Conservation (phyloP, 2,329 filamentous ascomycete species). For the Lasiodiplodia theobromae region DNA sequence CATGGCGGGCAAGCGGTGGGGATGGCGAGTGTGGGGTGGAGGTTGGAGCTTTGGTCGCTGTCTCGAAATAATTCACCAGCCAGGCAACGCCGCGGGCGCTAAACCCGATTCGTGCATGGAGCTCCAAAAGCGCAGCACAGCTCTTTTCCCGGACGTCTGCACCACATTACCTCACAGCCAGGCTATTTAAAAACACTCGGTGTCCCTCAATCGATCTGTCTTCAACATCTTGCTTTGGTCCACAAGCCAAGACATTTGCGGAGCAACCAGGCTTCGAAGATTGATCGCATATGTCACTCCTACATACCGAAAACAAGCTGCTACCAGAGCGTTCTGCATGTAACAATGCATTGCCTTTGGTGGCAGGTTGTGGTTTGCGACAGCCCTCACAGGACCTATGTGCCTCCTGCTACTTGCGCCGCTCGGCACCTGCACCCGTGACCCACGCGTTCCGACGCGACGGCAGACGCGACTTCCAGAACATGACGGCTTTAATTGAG, state of each 20-base stretch:
- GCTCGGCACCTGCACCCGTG: not conserved
- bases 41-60: constrained; percentile 8
- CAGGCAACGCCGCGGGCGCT: constrained; percentile 1
- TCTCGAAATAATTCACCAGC: constrained; percentile 25
- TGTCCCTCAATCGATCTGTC: not conserved
- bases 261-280: not conserved
- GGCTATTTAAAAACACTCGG: not conserved
- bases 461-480: not conserved
- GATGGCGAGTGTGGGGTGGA: constrained; percentile 9
- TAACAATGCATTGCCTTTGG: not conserved
- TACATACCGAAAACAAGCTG: not conserved
- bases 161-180: not conserved
- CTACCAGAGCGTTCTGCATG: not conserved
- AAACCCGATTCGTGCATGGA: constrained; percentile 5
- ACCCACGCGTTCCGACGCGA: constrained; percentile 4
- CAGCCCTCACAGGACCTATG: not conserved
- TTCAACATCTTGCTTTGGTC: not conserved
- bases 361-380: not conserved
- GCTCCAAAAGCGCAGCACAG: constrained; percentile 7
- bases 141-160: not conserved
- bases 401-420: not conserved
- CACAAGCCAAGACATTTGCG: not conserved
- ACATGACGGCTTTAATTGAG: not conserved
- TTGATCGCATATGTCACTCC: not conserved
- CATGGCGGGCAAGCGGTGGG: constrained; percentile 50